Evolutionary conservation across 192 early-diverging fungal genomes (phyloP).

Genomic region (Coemansia sp.): DNA sequence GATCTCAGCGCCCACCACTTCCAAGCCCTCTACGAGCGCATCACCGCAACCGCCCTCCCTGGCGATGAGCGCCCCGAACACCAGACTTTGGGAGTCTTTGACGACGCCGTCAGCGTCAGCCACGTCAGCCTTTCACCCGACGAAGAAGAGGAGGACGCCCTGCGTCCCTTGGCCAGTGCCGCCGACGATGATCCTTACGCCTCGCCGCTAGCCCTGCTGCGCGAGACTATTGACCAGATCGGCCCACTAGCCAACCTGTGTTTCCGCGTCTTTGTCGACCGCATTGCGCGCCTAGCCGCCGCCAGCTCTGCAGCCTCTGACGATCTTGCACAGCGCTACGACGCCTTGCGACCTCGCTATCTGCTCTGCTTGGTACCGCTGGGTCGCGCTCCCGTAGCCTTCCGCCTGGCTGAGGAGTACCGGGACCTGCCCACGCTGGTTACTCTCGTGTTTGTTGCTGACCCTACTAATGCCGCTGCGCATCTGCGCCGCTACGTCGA

Average conservation of each 20-base stretch:
- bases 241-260: slow-evolving; percentile 45
- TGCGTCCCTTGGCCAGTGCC: not conserved
- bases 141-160: not conserved
- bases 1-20: slow-evolving; percentile 36
- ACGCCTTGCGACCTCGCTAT: slow-evolving; percentile 29
- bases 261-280: slow-evolving; percentile 45
- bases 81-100: slow-evolving; percentile 20
- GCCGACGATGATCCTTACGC: slow-evolving; percentile 29
- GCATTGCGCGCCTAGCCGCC: slow-evolving; percentile 20
- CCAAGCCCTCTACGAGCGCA: slow-evolving; percentile 41
- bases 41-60: slow-evolving; percentile 27
- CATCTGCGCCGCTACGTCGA: slow-evolving; percentile 33
- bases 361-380: slow-evolving; percentile 48
- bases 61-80: slow-evolving; percentile 17
- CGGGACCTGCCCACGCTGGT: slow-evolving; percentile 42
- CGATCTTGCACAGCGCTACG: slow-evolving; percentile 29
- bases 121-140: slow-evolving; percentile 2
- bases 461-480: slow-evolving; percentile 26
- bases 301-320: slow-evolving; percentile 2
- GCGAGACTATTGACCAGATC: slow-evolving; percentile 41
- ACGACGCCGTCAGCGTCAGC: slow-evolving; percentile 32
- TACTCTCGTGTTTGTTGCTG: slow-evolving; percentile 37
- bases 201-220: slow-evolving; percentile 42
- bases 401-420: slow-evolving; percentile 53
- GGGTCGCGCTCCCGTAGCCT: slow-evolving; percentile 37